These are phyloP conservation scores for Jaenimonas drosophilae DNA, from an alignment of 208 protist genomes.

Conservation along the genomic window DNA sequence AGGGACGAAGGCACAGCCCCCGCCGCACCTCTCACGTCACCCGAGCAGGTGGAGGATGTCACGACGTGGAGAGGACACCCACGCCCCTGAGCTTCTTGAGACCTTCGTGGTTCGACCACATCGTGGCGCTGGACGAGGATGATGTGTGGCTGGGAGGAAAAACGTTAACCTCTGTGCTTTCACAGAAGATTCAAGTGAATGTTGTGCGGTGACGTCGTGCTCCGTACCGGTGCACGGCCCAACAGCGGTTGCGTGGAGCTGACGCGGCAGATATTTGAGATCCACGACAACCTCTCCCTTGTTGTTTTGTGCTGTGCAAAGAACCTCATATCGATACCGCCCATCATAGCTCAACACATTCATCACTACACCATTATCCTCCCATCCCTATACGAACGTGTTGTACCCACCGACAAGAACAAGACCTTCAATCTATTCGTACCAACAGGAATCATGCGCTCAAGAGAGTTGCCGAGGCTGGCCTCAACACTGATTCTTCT, in stretches of 20 bases:
- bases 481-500: slow-evolving; percentile 37
- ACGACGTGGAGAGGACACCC: slow-evolving; percentile 5
- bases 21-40: slow-evolving; percentile 44
- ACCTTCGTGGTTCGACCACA: slow-evolving; percentile 50
- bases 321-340: too few relatives aligned
- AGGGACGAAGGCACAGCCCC: slow-evolving; percentile 20
- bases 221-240: too few relatives aligned
- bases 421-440: not conserved
- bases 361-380: too few relatives aligned
- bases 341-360: too few relatives aligned
- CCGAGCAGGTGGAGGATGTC: slow-evolving; percentile 59
- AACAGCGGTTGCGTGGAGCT: too few relatives aligned
- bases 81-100: slow-evolving; percentile 31
- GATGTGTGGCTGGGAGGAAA: not conserved
- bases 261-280: too few relatives aligned
- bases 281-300: too few relatives aligned
- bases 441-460: not conserved
- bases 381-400: too few relatives aligned
- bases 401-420: too few relatives aligned
- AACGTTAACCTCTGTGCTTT: not conserved
- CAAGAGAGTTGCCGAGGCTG: slow-evolving; percentile 13
- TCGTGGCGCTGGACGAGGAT: slow-evolving; percentile 2
- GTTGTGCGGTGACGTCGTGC: too few relatives aligned
- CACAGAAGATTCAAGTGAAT: not conserved
- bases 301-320: too few relatives aligned